Percentiles rank a stretch among this genome's conserved stretches.
Conservation (phyloP, 1,284 basidiomycete species). For the Ganoderma meredithae region DNA sequence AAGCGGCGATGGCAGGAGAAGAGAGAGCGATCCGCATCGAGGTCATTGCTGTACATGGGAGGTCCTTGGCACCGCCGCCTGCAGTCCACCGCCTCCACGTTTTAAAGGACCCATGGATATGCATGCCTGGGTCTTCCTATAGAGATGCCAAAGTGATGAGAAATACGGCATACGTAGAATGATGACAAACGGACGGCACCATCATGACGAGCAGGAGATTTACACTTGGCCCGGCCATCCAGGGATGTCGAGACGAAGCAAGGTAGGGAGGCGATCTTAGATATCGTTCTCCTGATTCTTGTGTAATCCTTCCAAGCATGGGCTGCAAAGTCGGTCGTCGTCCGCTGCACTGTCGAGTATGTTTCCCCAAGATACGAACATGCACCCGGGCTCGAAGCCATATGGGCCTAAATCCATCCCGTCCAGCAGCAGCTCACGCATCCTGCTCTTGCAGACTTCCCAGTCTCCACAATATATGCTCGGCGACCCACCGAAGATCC, state of each 20-base stretch:
- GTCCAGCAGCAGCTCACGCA: not conserved
- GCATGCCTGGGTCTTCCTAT: not conserved
- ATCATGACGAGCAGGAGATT: not conserved
- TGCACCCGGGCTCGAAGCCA: not conserved
- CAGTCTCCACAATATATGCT: not conserved
- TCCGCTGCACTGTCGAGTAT: not conserved
- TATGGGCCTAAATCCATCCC: not conserved
- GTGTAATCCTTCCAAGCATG: not conserved
- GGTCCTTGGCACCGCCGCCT: not conserved
- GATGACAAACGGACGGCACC: not conserved
- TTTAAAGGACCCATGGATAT: not conserved
- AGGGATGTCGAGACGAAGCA: not conserved
- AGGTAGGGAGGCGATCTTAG: not conserved
- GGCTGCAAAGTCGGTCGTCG: not conserved
- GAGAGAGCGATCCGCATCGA: not conserved
- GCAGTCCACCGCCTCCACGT: not conserved
- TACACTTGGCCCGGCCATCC: not conserved
- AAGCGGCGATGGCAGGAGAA: not conserved
- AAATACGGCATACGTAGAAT: not conserved
- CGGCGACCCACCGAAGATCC: not conserved
- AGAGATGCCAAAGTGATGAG: not conserved
- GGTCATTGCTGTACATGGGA: not conserved
- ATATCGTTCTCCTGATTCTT: not conserved
- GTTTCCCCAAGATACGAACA: not conserved
- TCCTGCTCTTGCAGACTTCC: not conserved